phyloP scores from a whole-genome alignment of 257 asterid genomes.

The Jasminum sambac region DNA sequence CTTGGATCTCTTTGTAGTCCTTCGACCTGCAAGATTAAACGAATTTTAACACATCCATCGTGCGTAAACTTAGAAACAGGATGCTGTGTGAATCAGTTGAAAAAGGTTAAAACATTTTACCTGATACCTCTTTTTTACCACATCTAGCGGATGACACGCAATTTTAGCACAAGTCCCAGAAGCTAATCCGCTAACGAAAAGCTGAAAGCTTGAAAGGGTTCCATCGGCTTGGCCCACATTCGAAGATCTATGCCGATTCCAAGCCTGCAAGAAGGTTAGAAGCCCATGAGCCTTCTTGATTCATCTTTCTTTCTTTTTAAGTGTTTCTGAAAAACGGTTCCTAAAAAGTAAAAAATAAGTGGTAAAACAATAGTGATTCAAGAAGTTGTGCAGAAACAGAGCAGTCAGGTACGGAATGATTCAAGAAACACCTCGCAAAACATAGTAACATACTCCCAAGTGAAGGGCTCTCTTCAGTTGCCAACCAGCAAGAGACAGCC shows the following conservation, averaged over 20 bases:
- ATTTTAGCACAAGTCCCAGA: slow-evolving; percentile 87
- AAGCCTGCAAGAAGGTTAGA: slow-evolving; percentile 43
- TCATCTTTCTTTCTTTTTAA: too few relatives aligned
- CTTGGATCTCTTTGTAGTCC: slow-evolving; percentile 79
- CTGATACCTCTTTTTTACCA: slow-evolving; percentile 97
- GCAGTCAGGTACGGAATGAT: too few relatives aligned
- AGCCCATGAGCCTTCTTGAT: background rate
- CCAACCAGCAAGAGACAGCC: too few relatives aligned
- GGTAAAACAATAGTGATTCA: too few relatives aligned
- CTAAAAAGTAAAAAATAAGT: too few relatives aligned
- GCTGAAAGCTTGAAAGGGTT: slow-evolving; percentile 74
- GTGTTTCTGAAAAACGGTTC: too few relatives aligned
- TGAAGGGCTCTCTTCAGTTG: too few relatives aligned
- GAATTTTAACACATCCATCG: background rate
- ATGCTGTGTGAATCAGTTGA: background rate
- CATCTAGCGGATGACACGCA: slow-evolving; percentile 97
- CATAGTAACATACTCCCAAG: too few relatives aligned
- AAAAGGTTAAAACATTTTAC: slow-evolving; percentile 33
- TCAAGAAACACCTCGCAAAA: too few relatives aligned
- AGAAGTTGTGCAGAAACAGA: too few relatives aligned
- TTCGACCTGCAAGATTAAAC: slow-evolving; percentile 51
- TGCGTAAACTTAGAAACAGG: background rate
- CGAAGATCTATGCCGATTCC: slow-evolving; percentile 53
- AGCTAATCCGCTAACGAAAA: slow-evolving; percentile 75
- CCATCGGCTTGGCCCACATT: slow-evolving; percentile 31